These are phyloP conservation scores for Luffa aegyptiaca DNA, from an alignment of 306 rosid genomes.

Conservation along the genomic window DNA sequence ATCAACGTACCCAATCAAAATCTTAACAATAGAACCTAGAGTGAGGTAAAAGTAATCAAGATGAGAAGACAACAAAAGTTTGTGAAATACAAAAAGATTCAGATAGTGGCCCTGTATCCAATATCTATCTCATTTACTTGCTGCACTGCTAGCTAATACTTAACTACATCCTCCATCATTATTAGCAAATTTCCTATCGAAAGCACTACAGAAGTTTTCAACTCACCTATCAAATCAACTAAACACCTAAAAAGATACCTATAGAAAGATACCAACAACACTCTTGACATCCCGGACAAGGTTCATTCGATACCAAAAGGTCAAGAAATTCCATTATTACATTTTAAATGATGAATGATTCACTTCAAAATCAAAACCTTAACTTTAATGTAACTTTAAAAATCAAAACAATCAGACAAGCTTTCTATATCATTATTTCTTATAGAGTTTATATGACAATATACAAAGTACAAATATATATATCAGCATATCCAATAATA, in stretches of 20 bases:
- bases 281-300: not conserved
- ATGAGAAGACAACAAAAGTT: not conserved
- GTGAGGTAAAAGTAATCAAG: not conserved
- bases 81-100: not conserved
- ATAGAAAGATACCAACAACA: not conserved
- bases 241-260: not conserved
- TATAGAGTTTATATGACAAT: not conserved
- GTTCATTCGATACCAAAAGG: not conserved
- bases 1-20: not conserved
- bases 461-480: not conserved
- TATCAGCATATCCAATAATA: not conserved
- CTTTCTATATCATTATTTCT: not conserved
- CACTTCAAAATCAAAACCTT: not conserved
- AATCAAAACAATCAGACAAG: not conserved
- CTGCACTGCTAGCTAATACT: not conserved
- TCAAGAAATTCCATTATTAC: not conserved
- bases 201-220: not conserved
- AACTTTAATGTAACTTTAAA: too few species aligned
- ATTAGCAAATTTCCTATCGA: not conserved
- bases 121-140: not conserved
- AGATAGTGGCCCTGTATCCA: not conserved
- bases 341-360: not conserved
- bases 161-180: not conserved
- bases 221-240: not conserved
- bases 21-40: not conserved